A percentile compares a stretch with the other conserved stretches of the same genome.
Conservation (phyloP, 352 stramenopile species). For the Globisporangium radiosum region DNA sequence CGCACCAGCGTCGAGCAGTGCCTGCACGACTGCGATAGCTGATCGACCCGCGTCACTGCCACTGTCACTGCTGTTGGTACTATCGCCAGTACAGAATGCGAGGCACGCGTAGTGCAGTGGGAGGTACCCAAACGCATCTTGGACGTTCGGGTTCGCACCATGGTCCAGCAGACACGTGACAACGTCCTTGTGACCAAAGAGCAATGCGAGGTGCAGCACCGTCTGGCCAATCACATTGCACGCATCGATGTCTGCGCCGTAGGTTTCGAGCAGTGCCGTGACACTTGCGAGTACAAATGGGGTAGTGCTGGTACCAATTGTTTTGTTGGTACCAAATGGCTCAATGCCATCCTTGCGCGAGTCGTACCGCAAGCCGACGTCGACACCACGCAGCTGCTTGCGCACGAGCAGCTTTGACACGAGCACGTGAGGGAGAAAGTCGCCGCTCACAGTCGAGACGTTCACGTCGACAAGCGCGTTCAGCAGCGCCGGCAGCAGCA, state of each 20-base stretch:
- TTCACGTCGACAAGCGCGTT: slow-evolving; percentile 46
- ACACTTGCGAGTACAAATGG: slow-evolving; percentile 18
- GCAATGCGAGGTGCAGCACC: slow-evolving; percentile 52
- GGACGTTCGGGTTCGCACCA: slow-evolving; percentile 56
- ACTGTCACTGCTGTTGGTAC: slow-evolving; percentile 5
- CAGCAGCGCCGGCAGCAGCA: slow-evolving; percentile 16
- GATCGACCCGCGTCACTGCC: not conserved
- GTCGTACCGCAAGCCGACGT: slow-evolving; percentile 58
- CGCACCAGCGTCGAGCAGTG: slow-evolving; percentile 21
- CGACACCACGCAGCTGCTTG: slow-evolving; percentile 38
- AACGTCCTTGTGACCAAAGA: slow-evolving; percentile 46
- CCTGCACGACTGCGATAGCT: slow-evolving; percentile 24
- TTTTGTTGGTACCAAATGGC: no score
- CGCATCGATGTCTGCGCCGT: slow-evolving; percentile 39
- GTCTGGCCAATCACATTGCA: slow-evolving; percentile 64
- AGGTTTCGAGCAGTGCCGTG: slow-evolving; percentile 21
- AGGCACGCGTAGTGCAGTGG: slow-evolving; percentile 67
- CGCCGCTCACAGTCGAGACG: slow-evolving; percentile 45
- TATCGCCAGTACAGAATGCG: slow-evolving; percentile 29
- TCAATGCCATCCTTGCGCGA: slow-evolving; percentile 9
- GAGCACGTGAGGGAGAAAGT: slow-evolving; percentile 60
- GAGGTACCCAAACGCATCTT: slow-evolving; percentile 42
- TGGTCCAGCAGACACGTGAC: slow-evolving; percentile 32
- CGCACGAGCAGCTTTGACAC: slow-evolving; percentile 48
- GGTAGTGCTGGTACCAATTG: no score